Conservation (phyloP, 306 rosid genomes). For the Inga leiocalycina region DNA sequence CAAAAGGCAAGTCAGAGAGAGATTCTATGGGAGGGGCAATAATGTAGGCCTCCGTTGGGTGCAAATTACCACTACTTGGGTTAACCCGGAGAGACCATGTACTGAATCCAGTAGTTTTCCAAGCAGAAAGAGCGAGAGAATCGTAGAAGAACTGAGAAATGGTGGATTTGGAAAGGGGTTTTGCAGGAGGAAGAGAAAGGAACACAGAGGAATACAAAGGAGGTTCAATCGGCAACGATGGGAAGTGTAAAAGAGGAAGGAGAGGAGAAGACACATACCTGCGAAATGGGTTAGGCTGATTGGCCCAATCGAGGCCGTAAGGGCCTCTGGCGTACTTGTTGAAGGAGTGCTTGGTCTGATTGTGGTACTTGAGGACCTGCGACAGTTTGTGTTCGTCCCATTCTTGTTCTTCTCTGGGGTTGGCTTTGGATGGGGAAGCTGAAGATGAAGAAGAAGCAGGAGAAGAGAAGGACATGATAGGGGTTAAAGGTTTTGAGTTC, state of each 20-base stretch:
- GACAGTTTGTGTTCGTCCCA: conserved; percentile 49
- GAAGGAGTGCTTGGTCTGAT: conserved; percentile 79
- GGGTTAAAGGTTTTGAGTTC: conserved; percentile 3
- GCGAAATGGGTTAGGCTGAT: conserved; percentile 98
- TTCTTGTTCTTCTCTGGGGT: conserved; percentile 31
- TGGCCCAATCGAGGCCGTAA: conserved; percentile 92
- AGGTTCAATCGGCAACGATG: conserved; percentile 15
- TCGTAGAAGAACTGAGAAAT: conserved; percentile 77
- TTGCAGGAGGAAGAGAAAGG: conserved; percentile 64
- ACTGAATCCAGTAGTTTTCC: conserved; percentile 70
- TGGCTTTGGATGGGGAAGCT: conserved; percentile 32
- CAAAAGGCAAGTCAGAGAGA: conserved; percentile 55
- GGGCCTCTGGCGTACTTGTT: conserved; percentile 80
- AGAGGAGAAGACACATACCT: conserved; percentile 69
- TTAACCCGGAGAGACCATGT: conserved; percentile 95
- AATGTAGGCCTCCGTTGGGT: conserved; percentile 88
- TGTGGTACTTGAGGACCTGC: conserved; percentile 70
- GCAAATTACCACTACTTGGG: conserved; percentile 91
- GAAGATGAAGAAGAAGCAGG: conserved; percentile 48
- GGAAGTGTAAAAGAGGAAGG: conserved; percentile 59
- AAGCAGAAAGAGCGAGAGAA: conserved; percentile 87
- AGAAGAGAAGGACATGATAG: conserved; percentile 54
- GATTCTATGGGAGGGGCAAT: conserved; percentile 59
- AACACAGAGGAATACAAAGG: conserved; percentile 71
- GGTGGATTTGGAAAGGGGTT: conserved; percentile 68